Conservation (phyloP, 1,139 yeast species). For the Sugiyamaella pinicola region DNA sequence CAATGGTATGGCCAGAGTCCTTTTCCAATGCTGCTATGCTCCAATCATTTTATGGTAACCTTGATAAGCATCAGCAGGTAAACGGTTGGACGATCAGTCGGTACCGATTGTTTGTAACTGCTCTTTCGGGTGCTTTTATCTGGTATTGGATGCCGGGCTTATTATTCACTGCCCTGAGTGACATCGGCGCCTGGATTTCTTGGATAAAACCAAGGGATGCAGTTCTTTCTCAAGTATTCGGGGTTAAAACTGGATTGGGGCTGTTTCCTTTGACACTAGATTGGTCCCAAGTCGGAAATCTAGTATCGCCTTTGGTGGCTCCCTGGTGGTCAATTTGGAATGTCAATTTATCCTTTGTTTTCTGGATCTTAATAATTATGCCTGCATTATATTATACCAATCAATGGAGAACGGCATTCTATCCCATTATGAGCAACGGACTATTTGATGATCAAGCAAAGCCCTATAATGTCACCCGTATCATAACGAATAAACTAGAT, state of each 20-base stretch:
- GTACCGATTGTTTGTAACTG: constrained; percentile 49
- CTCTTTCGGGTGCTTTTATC: constrained; percentile 46
- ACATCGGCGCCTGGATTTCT: constrained; percentile 59
- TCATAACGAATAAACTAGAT: constrained; percentile 46
- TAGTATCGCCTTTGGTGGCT: constrained; percentile 39
- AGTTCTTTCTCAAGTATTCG: constrained; percentile 57
- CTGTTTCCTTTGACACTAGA: constrained; percentile 58
- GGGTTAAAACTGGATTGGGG: constrained; percentile 59
- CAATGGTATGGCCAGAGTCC: constrained; percentile 57
- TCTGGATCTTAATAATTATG: constrained; percentile 45
- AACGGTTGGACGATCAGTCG: constrained; percentile 57
- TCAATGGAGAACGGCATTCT: constrained; percentile 53
- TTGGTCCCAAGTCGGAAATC: constrained; percentile 48
- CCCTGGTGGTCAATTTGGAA: constrained; percentile 54
- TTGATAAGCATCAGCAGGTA: not conserved
- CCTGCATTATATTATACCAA: constrained; percentile 48
- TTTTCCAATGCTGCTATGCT: constrained; percentile 51
- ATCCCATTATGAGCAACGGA: constrained; percentile 57
- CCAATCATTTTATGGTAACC: constrained; percentile 21
- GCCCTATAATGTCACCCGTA: constrained; percentile 46
- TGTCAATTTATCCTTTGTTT: constrained; percentile 46
- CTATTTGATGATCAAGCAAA: constrained; percentile 54
- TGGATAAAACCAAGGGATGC: constrained; percentile 63
- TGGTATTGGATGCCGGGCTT: constrained; percentile 63
- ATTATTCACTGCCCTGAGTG: constrained; percentile 53